A percentile compares a stretch with the other conserved stretches of the same genome.
These are phyloP conservation scores for Hyphopichia wangnamkhiaoensis DNA, from an alignment of 1,139 yeast species.

Conservation along the genomic window DNA sequence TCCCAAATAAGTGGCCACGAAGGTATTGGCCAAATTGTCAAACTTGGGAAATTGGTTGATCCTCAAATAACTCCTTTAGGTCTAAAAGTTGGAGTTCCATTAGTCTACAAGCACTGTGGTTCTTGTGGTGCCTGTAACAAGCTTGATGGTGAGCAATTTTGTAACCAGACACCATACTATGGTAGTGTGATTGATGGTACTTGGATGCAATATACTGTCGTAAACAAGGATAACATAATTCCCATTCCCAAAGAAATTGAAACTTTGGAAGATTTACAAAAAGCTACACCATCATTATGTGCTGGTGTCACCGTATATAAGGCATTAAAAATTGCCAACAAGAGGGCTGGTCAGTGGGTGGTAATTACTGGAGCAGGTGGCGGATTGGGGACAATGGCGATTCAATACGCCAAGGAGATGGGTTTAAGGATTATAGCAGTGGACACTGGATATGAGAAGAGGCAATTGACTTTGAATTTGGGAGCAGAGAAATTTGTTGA, in stretches of 20 bases:
- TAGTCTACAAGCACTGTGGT: conserved; percentile 6
- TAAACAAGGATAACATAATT: conserved; percentile 7
- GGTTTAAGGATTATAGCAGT: conserved; percentile 13
- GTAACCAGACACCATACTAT: conserved; percentile 4
- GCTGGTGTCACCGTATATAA: conserved; percentile 18
- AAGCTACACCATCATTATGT: conserved; percentile 14
- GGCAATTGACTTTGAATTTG: conserved; percentile 4
- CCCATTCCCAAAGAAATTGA: not conserved
- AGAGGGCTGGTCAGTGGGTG: conserved; percentile 10
- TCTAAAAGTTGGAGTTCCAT: conserved; percentile 5
- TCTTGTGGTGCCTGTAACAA: conserved; percentile 4
- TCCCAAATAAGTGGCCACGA: conserved; percentile 7
- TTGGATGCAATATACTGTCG: conserved; percentile 6
- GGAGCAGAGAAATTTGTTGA: conserved; percentile 15
- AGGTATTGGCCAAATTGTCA: conserved; percentile 6
- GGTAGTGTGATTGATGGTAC: conserved; percentile 7
- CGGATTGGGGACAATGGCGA: conserved; percentile 12
- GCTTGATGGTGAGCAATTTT: conserved; percentile 4
- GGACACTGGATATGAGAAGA: conserved; percentile 14
- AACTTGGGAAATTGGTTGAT: conserved; percentile 3
- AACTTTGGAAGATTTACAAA: conserved; percentile 8
- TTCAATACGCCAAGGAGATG: conserved; percentile 17
- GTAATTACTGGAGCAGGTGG: conserved; percentile 14
- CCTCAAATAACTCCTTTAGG: not conserved
- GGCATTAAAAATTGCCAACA: conserved; percentile 13